These are phyloP conservation scores for Euphorbia neoarborescens DNA, from an alignment of 441 rosid species.

Conservation along the genomic window DNA sequence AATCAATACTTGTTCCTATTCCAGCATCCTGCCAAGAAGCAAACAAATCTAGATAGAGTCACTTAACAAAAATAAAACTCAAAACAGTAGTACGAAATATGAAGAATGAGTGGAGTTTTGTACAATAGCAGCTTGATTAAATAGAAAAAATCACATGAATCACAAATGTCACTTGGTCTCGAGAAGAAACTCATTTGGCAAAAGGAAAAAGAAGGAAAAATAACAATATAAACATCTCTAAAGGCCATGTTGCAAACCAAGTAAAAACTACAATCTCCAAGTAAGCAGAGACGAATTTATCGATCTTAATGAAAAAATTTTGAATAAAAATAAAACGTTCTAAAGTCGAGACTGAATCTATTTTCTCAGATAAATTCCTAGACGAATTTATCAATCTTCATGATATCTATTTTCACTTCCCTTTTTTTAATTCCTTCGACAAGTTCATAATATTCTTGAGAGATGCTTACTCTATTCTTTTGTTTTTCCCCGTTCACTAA, in stretches of 20 bases:
- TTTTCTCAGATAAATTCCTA: background rate
- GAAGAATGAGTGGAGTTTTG: background rate
- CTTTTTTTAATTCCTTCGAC: background rate
- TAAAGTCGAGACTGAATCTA: background rate
- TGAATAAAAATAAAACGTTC: background rate
- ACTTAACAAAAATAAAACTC: slow-evolving; percentile 1
- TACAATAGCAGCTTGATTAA: slow-evolving; percentile 5
- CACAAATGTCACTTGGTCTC: background rate
- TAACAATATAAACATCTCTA: background rate
- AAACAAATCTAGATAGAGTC: slow-evolving; percentile 11
- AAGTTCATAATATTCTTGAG: background rate
- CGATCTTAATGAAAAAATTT: background rate
- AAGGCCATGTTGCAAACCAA: background rate
- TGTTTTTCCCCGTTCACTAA: background rate
- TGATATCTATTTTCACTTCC: background rate
- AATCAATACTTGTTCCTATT: slow-evolving; percentile 96
- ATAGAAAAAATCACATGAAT: slow-evolving; percentile 2
- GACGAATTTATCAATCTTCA: background rate
- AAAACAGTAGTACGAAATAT: slow-evolving; percentile 1
- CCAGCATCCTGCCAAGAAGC: slow-evolving; percentile 88
- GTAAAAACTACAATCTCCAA: background rate
- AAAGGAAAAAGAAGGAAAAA: background rate
- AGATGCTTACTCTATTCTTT: background rate
- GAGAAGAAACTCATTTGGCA: background rate
- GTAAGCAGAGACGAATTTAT: slow-evolving; percentile 1